Percentiles rank a stretch among this genome's conserved stretches.
Evolutionary conservation across 192 early-diverging fungal genomes (phyloP).

Genomic region (Geosiphon pyriformis): DNA sequence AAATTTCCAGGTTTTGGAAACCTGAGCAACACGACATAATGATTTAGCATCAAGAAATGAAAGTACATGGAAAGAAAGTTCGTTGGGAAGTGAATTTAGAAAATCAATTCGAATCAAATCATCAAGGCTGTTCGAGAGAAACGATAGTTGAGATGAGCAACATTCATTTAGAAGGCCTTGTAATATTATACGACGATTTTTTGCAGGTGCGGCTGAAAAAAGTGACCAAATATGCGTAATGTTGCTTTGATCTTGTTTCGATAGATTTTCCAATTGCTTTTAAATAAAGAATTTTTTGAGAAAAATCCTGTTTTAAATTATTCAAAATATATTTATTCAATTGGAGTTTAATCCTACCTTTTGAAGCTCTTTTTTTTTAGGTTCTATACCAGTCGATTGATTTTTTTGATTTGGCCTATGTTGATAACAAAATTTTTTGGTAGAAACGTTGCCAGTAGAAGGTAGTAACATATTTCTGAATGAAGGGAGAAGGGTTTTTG

Average conservation of each 20-base stretch:
- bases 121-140: constrained; percentile 63
- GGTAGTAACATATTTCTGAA: too few species aligned
- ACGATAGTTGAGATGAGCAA: constrained; percentile 84
- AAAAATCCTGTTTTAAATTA: too few species aligned
- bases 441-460: too few species aligned
- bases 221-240: constrained; percentile 67
- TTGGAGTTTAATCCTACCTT: too few species aligned
- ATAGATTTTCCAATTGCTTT: constrained; percentile 55
- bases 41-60: constrained; percentile 89
- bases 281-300: neutral
- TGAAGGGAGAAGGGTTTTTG: too few species aligned
- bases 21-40: constrained; percentile 88
- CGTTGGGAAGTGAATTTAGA: constrained; percentile 65
- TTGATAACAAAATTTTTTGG: too few species aligned
- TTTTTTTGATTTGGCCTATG: too few species aligned
- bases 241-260: constrained; percentile 48
- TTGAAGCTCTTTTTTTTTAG: too few species aligned
- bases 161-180: constrained; percentile 74
- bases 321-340: too few species aligned
- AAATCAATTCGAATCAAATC: constrained; percentile 80
- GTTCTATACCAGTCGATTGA: too few species aligned
- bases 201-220: constrained; percentile 62
- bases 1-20: constrained; percentile 71
- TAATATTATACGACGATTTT: constrained; percentile 62
- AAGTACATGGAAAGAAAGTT: constrained; percentile 80